These are phyloP conservation scores for Candida anutae DNA, from an alignment of 1,139 yeast species.

Conservation along the genomic window DNA sequence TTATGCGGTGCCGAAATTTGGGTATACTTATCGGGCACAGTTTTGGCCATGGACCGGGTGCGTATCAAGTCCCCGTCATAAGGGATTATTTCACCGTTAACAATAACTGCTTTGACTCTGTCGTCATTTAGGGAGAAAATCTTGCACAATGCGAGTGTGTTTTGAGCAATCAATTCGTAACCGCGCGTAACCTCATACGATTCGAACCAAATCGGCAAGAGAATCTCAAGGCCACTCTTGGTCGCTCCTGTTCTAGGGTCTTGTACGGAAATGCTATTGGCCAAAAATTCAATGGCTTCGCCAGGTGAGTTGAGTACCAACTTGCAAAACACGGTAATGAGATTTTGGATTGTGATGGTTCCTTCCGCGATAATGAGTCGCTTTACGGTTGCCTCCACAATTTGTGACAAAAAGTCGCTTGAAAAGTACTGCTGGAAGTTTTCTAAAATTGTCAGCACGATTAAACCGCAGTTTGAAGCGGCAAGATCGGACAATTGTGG, in stretches of 20 bases:
- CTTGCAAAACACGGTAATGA: slow-evolving; percentile 70
- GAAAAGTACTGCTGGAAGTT: slow-evolving; percentile 49
- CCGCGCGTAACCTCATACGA: slow-evolving; percentile 80
- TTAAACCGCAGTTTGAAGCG: slow-evolving; percentile 64
- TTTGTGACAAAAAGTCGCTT: slow-evolving; percentile 43
- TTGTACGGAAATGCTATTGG: slow-evolving; percentile 26
- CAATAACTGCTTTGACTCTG: slow-evolving; percentile 43
- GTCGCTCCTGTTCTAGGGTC: slow-evolving; percentile 14
- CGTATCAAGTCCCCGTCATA: slow-evolving; percentile 56
- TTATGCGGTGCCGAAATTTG: slow-evolving; percentile 64
- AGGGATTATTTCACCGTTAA: slow-evolving; percentile 73
- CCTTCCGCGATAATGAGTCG: slow-evolving; percentile 61
- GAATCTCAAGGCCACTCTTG: slow-evolving; percentile 34
- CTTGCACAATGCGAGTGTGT: slow-evolving; percentile 62
- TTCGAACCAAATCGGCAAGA: slow-evolving; percentile 73
- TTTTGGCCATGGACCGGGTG: slow-evolving; percentile 77
- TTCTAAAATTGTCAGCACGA: slow-evolving; percentile 57
- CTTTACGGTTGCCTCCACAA: slow-evolving; percentile 65
- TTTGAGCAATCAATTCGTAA: slow-evolving; percentile 61
- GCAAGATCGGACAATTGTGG: slow-evolving; percentile 74
- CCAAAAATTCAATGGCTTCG: slow-evolving; percentile 55
- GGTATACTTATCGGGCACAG: slow-evolving; percentile 56
- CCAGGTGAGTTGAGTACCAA: slow-evolving; percentile 54
- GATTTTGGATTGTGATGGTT: slow-evolving; percentile 66
- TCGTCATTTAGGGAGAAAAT: slow-evolving; percentile 54